Conservation (phyloP, 176 grass and related monocot species). For the Oryza punctata region DNA sequence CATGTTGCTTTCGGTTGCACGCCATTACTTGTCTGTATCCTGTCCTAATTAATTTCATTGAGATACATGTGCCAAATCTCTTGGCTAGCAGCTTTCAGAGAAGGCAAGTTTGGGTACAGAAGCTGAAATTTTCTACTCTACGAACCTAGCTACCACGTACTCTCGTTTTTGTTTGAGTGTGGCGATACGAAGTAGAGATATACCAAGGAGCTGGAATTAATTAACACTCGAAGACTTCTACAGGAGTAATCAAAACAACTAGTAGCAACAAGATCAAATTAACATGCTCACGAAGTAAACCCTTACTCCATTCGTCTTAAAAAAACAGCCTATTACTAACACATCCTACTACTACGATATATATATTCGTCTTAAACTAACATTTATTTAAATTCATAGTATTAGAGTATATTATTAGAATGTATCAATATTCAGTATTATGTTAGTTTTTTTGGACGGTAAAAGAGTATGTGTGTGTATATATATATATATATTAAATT, state of each 20-base stretch:
- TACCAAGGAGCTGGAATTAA: background rate
- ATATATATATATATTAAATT: too few species aligned
- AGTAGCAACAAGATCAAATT: background rate
- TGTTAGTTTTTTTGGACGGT: too few species aligned
- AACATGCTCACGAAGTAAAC: background rate
- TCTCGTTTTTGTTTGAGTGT: too few species aligned
- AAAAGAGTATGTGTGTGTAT: too few species aligned
- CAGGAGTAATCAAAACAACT: background rate
- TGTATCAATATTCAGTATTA: too few species aligned
- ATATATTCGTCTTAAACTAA: too few species aligned
- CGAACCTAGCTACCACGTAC: background rate
- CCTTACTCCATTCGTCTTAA: too few species aligned
- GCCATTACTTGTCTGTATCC: background rate
- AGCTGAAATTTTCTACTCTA: background rate
- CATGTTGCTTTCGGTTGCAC: background rate
- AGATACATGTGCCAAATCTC: conserved; percentile 9
- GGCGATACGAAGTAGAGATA: background rate
- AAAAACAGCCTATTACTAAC: too few species aligned
- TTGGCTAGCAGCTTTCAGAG: background rate
- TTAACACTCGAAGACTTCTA: background rate
- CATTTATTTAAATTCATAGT: too few species aligned
- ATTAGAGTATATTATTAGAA: too few species aligned
- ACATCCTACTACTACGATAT: too few species aligned
- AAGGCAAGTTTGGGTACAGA: background rate
- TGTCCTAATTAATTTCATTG: background rate